phyloP scores from a whole-genome alignment of 2,329 filamentous ascomycete genomes.

The Alternaria ethzedia region DNA sequence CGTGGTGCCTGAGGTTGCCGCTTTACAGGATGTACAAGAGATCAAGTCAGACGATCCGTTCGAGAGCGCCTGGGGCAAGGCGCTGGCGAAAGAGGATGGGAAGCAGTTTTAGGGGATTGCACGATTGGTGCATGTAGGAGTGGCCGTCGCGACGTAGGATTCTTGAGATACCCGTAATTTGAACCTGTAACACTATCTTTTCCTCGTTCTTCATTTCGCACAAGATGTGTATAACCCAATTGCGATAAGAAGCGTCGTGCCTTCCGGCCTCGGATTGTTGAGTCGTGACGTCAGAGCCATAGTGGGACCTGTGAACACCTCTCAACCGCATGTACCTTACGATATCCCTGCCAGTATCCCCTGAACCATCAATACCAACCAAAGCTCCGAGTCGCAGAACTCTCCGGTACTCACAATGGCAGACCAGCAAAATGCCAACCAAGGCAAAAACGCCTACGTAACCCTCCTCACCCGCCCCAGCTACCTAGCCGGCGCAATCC shows the following conservation, averaged over 20 bases:
- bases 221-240: background rate
- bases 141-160: slow-evolving; percentile 4
- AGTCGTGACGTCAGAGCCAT: slow-evolving; percentile 32
- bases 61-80: slow-evolving; percentile 74
- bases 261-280: slow-evolving; percentile 13
- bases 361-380: background rate
- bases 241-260: background rate
- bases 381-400: background rate
- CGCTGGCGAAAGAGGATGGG: slow-evolving; percentile 56
- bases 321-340: background rate
- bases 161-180: slow-evolving; percentile 28
- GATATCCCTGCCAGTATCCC: background rate
- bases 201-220: background rate
- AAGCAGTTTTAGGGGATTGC: slow-evolving; percentile 17
- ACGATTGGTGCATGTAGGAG: slow-evolving; percentile 4
- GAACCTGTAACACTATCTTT: slow-evolving; percentile 3
- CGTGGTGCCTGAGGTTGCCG: slow-evolving; percentile 58
- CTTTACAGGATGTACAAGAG: slow-evolving; percentile 58
- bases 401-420: slow-evolving; percentile 10
- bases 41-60: slow-evolving; percentile 59
- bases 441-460: slow-evolving; percentile 50
- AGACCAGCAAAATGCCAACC: background rate
- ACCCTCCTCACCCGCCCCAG: slow-evolving; percentile 60
- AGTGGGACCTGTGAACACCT: background rate
- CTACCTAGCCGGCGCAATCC: slow-evolving; percentile 60